phyloP scores from a whole-genome alignment of 345 rosid species.

The Raphanus raphanistrum region DNA sequence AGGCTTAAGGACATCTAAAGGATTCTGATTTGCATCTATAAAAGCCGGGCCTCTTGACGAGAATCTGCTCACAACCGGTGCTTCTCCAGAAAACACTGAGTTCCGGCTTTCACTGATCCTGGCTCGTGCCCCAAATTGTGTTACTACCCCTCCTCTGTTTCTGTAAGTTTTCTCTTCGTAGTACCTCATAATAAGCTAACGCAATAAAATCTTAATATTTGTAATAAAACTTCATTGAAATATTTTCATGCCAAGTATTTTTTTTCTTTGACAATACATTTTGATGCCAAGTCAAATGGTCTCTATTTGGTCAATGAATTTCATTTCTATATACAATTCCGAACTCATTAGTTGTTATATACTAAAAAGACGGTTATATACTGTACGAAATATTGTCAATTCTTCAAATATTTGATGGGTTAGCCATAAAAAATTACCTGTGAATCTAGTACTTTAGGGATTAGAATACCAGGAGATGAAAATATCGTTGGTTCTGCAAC shows the following conservation, averaged over 20 bases:
- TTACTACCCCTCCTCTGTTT: slow-evolving; percentile 44
- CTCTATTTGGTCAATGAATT: neutral
- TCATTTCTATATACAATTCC: neutral
- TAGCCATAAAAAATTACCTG: slow-evolving; percentile 46
- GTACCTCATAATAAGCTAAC: slow-evolving; percentile 32
- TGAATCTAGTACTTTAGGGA: slow-evolving; percentile 60
- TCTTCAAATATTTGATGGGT: neutral
- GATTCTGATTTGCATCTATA: slow-evolving; percentile 46
- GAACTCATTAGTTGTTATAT: neutral
- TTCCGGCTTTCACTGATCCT: slow-evolving; percentile 65
- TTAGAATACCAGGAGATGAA: slow-evolving; percentile 54
- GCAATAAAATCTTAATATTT: neutral
- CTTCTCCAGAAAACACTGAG: slow-evolving; percentile 49
- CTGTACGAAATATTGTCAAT: neutral
- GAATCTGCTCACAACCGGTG: slow-evolving; percentile 69
- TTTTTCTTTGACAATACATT: too few species aligned
- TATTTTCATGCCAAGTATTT: neutral
- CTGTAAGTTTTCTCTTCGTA: slow-evolving; percentile 56
- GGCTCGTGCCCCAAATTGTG: slow-evolving; percentile 51
- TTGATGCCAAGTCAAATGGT: neutral
- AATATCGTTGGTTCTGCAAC: slow-evolving; percentile 64
- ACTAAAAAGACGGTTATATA: neutral
- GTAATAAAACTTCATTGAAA: neutral
- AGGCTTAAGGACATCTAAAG: slow-evolving; percentile 73
- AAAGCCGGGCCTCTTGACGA: slow-evolving; percentile 83